Conservation (phyloP, 371 early-diverging fungal species). For the Rhizoclosmatium hyalinum region DNA sequence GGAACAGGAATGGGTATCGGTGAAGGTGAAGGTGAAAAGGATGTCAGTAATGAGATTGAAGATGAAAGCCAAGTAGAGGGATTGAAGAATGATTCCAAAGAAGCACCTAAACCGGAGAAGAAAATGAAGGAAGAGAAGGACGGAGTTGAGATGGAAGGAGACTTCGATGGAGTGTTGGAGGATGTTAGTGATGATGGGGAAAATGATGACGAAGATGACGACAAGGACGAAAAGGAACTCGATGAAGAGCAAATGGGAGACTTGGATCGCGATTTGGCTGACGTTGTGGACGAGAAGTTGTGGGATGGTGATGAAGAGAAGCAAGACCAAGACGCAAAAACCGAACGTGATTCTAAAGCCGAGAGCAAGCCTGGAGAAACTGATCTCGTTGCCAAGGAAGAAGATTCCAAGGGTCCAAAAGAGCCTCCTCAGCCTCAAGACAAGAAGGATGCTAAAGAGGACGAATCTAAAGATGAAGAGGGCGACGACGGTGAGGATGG, state of each 20-base stretch:
- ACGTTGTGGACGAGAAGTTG: conserved; percentile 95
- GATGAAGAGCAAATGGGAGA: conserved; percentile 92
- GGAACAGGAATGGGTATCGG: conserved; percentile 91
- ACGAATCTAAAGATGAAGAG: conserved; percentile 13
- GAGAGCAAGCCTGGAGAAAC: conserved; percentile 65
- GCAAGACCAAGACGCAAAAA: conserved; percentile 47
- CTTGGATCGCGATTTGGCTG: conserved; percentile 84
- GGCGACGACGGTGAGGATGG: conserved; percentile 37
- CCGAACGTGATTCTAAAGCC: conserved; percentile 52
- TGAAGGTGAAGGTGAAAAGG: conserved; percentile 92
- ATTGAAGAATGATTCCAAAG: conserved; percentile 49
- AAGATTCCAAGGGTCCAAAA: conserved; percentile 46
- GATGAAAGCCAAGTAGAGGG: conserved; percentile 95
- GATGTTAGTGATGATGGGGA: conserved; percentile 76
- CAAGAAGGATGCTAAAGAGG: conserved; percentile 8
- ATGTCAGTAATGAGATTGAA: conserved; percentile 96
- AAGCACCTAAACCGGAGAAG: conserved; percentile 35
- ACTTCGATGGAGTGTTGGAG: conserved; percentile 92
- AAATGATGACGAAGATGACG: conserved; percentile 57
- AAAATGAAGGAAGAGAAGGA: conserved; percentile 80
- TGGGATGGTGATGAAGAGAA: conserved; percentile 81
- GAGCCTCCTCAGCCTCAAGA: conserved; percentile 37
- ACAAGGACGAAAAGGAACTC: conserved; percentile 67
- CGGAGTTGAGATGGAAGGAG: conserved; percentile 96
- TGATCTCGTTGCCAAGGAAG: conserved; percentile 52